These are phyloP conservation scores for Musa itinerans DNA, from an alignment of 176 grass and related monocot genomes.

Conservation along the genomic window DNA sequence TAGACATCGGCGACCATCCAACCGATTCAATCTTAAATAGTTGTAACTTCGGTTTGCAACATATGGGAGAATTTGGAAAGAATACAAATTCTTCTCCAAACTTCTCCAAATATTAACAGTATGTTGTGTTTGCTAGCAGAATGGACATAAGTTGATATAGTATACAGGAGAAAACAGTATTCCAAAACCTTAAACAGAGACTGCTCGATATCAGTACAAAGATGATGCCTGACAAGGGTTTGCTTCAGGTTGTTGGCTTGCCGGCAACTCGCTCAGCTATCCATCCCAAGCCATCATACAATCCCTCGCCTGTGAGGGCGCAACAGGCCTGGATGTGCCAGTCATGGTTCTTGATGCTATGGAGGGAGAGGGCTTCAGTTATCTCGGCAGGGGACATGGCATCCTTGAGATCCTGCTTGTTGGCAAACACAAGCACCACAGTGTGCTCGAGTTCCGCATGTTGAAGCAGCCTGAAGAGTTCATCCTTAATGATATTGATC, in stretches of 20 bases:
- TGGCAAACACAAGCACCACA: constrained; percentile 73
- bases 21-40: too few species aligned
- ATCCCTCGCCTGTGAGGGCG: constrained; percentile 68
- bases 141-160: too few species aligned
- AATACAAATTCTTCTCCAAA: too few species aligned
- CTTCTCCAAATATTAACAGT: too few species aligned
- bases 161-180: too few species aligned
- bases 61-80: too few species aligned
- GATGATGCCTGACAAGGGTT: not conserved
- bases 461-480: constrained; percentile 69
- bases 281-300: constrained; percentile 86
- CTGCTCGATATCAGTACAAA: too few species aligned
- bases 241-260: constrained; percentile 28
- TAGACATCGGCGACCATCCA: too few species aligned
- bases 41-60: too few species aligned
- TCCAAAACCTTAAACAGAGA: too few species aligned
- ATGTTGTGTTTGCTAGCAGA: too few species aligned
- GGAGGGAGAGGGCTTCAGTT: constrained; percentile 82
- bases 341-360: constrained; percentile 90
- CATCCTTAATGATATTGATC: constrained; percentile 83
- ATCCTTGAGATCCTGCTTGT: constrained; percentile 96
- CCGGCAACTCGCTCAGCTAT: constrained; percentile 70
- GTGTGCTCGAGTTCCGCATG: constrained; percentile 59
- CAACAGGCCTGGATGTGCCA: constrained; percentile 95
- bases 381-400: constrained; percentile 87